These are phyloP conservation scores for Trametes coccinea DNA, from an alignment of 768 basidiomycete genomes.

Conservation along the genomic window DNA sequence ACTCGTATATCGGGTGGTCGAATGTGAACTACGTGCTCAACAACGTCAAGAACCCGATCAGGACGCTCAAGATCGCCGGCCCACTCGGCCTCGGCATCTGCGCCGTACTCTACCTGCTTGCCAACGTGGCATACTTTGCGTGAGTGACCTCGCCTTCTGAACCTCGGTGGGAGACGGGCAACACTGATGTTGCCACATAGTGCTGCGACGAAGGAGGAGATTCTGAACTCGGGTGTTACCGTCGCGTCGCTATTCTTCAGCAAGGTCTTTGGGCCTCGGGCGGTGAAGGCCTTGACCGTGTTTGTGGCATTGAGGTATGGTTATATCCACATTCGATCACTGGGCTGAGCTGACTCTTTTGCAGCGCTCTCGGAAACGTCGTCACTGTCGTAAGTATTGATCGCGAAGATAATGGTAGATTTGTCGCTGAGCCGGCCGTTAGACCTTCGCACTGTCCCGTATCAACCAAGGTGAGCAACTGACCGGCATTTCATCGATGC, in stretches of 20 bases:
- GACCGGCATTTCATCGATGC: neutral
- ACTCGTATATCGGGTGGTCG: slow-evolving; percentile 51
- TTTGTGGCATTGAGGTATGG: slow-evolving; percentile 57
- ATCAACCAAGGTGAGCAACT: slow-evolving; percentile 47
- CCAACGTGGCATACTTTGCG: slow-evolving; percentile 60
- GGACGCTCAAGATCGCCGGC: slow-evolving; percentile 61
- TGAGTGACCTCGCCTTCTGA: slow-evolving; percentile 18
- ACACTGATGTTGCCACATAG: slow-evolving; percentile 11
- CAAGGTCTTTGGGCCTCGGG: slow-evolving; percentile 54
- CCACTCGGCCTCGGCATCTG: slow-evolving; percentile 58
- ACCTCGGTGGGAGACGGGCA: neutral
- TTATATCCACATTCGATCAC: neutral
- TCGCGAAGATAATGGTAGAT: slow-evolving; percentile 20
- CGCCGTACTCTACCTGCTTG: slow-evolving; percentile 51
- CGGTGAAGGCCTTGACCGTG: slow-evolving; percentile 53
- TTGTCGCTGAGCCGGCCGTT: neutral
- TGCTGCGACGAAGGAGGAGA: slow-evolving; percentile 50
- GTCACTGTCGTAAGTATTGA: slow-evolving; percentile 26
- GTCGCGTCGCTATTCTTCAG: slow-evolving; percentile 62
- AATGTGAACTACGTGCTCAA: slow-evolving; percentile 60
- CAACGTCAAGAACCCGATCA: slow-evolving; percentile 57
- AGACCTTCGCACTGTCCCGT: slow-evolving; percentile 53
- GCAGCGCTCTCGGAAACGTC: slow-evolving; percentile 21
- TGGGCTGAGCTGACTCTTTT: neutral
- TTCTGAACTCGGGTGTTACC: slow-evolving; percentile 48